These are phyloP conservation scores for Arxiozyma slooffiae DNA, from an alignment of 1,139 yeast genomes.

Conservation along the genomic window DNA sequence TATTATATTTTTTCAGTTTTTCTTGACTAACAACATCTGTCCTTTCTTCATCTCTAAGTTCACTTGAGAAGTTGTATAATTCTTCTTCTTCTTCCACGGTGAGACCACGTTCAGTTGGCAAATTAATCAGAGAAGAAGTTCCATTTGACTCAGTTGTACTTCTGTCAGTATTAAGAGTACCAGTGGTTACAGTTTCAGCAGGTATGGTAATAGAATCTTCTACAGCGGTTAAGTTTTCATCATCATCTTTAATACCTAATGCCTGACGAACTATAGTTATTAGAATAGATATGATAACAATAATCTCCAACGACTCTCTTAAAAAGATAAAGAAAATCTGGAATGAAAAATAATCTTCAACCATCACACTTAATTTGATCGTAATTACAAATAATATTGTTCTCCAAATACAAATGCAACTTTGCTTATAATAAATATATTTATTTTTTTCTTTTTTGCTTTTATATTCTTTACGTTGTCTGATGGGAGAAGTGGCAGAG, in stretches of 20 bases:
- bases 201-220: neutral
- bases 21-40: slow-evolving; percentile 12
- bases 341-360: slow-evolving; percentile 34
- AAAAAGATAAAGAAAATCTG: slow-evolving; percentile 71
- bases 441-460: no score
- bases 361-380: slow-evolving; percentile 2
- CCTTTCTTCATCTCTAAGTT: slow-evolving; percentile 1
- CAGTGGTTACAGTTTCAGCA: neutral
- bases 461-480: no score
- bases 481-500: no score
- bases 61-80: slow-evolving; percentile 10
- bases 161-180: neutral
- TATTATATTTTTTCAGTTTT: slow-evolving; percentile 39
- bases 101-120: neutral
- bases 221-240: neutral
- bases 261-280: slow-evolving; percentile 79
- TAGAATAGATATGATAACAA: slow-evolving; percentile 79
- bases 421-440: neutral
- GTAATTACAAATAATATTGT: neutral
- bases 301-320: slow-evolving; percentile 85
- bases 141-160: neutral
- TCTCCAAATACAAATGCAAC: neutral
- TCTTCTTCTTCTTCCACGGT: slow-evolving; percentile 25
- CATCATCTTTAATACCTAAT: slow-evolving; percentile 24
- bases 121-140: neutral